phyloP scores from a whole-genome alignment of 1,284 basidiomycete species.

The Tilletia horrida region DNA sequence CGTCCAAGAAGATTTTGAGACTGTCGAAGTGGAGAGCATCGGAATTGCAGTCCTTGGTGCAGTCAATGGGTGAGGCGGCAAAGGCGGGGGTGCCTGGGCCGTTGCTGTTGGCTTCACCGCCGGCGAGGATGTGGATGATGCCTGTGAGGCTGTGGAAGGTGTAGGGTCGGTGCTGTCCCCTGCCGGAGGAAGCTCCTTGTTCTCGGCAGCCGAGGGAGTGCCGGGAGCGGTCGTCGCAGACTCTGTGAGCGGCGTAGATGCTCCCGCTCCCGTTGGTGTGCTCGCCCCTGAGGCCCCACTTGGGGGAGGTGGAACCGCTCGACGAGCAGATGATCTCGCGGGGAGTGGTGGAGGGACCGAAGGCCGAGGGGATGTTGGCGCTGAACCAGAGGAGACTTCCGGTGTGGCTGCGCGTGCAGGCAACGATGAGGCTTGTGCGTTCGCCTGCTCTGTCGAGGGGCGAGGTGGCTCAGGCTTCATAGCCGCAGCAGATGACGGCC shows the following conservation, averaged over 20 bases:
- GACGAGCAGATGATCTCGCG: slow-evolving; percentile 7
- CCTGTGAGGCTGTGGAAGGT: too few relatives aligned
- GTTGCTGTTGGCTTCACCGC: too few relatives aligned
- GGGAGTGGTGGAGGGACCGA: slow-evolving; percentile 21
- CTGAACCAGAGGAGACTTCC: neutral
- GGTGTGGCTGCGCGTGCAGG: neutral
- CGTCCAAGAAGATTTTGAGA: neutral
- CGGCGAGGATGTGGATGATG: too few relatives aligned
- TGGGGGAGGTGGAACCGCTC: neutral
- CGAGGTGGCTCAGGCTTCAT: too few relatives aligned
- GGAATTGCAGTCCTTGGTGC: slow-evolving; percentile 1
- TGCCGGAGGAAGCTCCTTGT: too few relatives aligned
- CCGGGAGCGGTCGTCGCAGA: neutral
- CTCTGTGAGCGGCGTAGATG: neutral
- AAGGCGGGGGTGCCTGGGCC: neutral
- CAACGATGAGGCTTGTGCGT: too few relatives aligned
- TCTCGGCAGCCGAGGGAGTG: too few relatives aligned
- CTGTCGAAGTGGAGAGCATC: neutral
- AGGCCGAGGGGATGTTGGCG: neutral
- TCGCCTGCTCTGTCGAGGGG: too few relatives aligned
- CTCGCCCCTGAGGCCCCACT: neutral
- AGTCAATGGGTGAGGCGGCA: neutral
- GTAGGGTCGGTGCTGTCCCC: too few relatives aligned
- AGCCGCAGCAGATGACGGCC: too few relatives aligned
- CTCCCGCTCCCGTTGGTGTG: neutral